These are phyloP conservation scores for Chlamydomonas sp. DNA, from an alignment of 139 green algal genomes.

Conservation along the genomic window DNA sequence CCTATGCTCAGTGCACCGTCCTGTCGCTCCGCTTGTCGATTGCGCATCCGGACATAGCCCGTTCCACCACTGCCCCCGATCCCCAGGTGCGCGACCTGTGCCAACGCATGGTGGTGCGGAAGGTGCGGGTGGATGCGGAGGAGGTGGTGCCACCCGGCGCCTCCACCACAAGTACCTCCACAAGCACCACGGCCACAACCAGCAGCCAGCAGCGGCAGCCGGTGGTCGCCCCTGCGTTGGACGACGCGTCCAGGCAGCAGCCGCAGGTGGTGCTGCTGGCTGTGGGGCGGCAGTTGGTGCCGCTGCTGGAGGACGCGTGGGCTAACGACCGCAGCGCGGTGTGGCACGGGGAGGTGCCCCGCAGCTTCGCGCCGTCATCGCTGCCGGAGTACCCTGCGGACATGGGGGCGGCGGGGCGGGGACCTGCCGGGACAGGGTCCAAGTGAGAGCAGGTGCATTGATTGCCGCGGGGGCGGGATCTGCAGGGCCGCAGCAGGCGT, in stretches of 20 bases:
- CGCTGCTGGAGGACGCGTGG: slow-evolving; percentile 36
- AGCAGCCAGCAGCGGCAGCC: not conserved
- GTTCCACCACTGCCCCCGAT: no score
- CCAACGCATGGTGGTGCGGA: slow-evolving; percentile 20
- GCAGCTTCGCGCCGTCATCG: slow-evolving; percentile 33
- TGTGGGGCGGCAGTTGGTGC: slow-evolving; percentile 44
- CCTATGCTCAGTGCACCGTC: not conserved
- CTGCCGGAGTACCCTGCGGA: not conserved
- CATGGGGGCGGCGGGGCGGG: no score
- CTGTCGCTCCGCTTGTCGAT: not conserved
- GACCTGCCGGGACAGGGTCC: no score
- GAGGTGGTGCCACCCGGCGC: not conserved
- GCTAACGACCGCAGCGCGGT: slow-evolving; percentile 22
- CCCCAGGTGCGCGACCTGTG: slow-evolving; percentile 28
- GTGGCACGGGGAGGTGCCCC: slow-evolving; percentile 48
- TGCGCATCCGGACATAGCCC: not conserved
- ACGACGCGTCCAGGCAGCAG: not conserved
- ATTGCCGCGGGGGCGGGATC: no score
- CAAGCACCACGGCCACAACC: not conserved
- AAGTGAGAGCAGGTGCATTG: no score
- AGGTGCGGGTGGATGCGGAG: slow-evolving; percentile 6
- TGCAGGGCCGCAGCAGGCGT: no score
- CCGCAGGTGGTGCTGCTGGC: slow-evolving; percentile 24
- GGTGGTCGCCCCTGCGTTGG: not conserved
- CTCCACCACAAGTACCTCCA: no score